A percentile compares a stretch with the other conserved stretches of the same genome.
phyloP scores from a whole-genome alignment of 306 rosid genomes.

The Glycine latifolia region DNA sequence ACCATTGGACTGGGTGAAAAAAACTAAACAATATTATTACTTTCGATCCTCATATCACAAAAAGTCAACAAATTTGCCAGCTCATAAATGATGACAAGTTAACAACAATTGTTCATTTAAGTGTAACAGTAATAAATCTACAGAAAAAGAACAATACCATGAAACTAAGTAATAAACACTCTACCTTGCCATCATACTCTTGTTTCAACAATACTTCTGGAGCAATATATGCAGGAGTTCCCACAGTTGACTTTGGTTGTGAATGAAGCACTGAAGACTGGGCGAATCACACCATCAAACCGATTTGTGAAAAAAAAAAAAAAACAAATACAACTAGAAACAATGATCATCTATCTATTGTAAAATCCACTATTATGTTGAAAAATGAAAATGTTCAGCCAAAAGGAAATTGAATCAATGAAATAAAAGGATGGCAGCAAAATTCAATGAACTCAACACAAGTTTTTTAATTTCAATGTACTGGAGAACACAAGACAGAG shows the following conservation, averaged over 20 bases:
- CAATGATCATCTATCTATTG: too few relatives aligned
- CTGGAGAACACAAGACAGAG: constrained; percentile 8
- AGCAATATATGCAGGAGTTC: constrained; percentile 96
- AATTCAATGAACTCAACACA: constrained; percentile 4
- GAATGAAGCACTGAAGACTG: constrained; percentile 93
- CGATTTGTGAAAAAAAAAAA: background rate
- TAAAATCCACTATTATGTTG: too few relatives aligned
- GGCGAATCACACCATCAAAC: constrained; percentile 40
- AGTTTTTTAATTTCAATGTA: constrained; percentile 6
- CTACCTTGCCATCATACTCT: constrained; percentile 93
- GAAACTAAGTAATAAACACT: constrained; percentile 9
- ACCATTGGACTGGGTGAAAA: background rate
- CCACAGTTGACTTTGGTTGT: constrained; percentile 92
- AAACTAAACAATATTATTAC: background rate
- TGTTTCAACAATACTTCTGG: constrained; percentile 85
- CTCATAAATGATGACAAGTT: constrained; percentile 14
- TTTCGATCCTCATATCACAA: background rate
- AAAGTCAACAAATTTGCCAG: constrained; percentile 5
- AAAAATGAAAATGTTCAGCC: too few relatives aligned
- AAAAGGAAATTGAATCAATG: constrained; percentile 12
- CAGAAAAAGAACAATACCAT: constrained; percentile 11
- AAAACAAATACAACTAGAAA: too few relatives aligned
- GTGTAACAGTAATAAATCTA: background rate
- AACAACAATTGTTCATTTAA: background rate
- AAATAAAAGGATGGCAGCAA: constrained; percentile 38